These are phyloP conservation scores for Pisolithus tinctorius DNA, from an alignment of 768 basidiomycete genomes.

Conservation along the genomic window DNA sequence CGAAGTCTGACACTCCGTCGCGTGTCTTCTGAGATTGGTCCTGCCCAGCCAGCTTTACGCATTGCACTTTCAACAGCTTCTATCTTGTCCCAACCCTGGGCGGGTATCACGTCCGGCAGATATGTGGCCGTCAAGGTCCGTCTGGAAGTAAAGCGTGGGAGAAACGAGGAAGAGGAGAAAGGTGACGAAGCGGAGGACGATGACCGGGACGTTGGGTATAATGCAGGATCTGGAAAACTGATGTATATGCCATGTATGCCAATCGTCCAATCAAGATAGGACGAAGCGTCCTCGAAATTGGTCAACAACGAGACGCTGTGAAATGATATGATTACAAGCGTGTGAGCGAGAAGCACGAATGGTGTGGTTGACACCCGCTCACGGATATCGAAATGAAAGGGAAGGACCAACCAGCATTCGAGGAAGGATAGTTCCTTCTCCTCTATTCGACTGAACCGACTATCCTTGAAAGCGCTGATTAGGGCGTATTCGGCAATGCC, in stretches of 20 bases:
- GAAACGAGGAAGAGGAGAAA: constrained; percentile 55
- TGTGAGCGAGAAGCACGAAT: background rate
- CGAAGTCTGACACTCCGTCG: constrained; percentile 69
- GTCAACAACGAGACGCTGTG: constrained; percentile 86
- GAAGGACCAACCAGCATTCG: constrained; percentile 72
- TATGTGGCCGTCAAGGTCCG: constrained; percentile 80
- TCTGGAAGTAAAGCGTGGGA: constrained; percentile 48
- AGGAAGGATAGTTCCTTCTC: constrained; percentile 69
- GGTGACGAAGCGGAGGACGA: constrained; percentile 66
- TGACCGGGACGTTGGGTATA: constrained; percentile 39
- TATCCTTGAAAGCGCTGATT: constrained; percentile 85
- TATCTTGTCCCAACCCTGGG: constrained; percentile 90
- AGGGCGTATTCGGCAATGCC: constrained; percentile 89
- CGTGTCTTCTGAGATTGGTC: constrained; percentile 74
- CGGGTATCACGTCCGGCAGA: constrained; percentile 85
- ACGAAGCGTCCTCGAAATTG: constrained; percentile 77
- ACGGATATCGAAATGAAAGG: background rate
- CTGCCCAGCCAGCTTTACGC: constrained; percentile 87
- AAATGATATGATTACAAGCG: background rate
- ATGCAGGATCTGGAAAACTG: constrained; percentile 73
- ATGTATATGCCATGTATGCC: constrained; percentile 92
- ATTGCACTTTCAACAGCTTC: constrained; percentile 91
- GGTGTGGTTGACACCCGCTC: background rate
- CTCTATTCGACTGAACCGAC: constrained; percentile 77
- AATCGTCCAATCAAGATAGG: constrained; percentile 90